Evolutionary conservation across 768 basidiomycete species (phyloP), one percentile per base, ranked within the genome.

Genomic region (Gloeopeniophorella convolvens): DNA sequence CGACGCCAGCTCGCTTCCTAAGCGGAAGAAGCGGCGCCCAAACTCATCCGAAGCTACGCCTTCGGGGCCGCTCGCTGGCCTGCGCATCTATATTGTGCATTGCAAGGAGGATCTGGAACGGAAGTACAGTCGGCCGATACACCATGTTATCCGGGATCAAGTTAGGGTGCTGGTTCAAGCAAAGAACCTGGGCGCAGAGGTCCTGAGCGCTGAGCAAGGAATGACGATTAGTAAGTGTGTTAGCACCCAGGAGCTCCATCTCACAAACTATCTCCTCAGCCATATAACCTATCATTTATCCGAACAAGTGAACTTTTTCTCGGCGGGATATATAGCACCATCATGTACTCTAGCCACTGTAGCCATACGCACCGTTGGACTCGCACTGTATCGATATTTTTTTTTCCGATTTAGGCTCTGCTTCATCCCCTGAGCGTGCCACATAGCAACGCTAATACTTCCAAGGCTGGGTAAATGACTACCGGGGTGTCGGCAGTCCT

Each of bases 11-110:
- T 13, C 21, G 36, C 18, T n/a, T 48, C 64, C 60, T 3, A 58
- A 63, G 3, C 63, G 68, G 41, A 75, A 71, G 66, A 69, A 63
- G 45, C 68, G 71, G 24, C 66, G 66, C 42, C 45, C 56, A 42
- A 68, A 72, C 42, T 63, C 74, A 26, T 54, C 71, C 2, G 54
- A 68, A 7, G 50, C 41, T 26, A 15, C 54, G 6, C 58, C 83
- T 27, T 67, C 68, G 4, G 77, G 76, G 35, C 73, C 75, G 10
- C 68, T 90, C 24, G 58, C 66, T 3, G 85, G 82, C 9, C 61
- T 90, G 26, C 70, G 73, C 26, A 73, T 96, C n/a, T 90, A 79
- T 63, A 70, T 96, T 48, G 89, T 80, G 34, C 92, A 96, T 61
- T 89, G 89, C 72, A 96, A 97, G 63, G 89, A 90, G 52, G 74